phyloP scores from a whole-genome alignment of 257 asterid genomes.

The Datura wrightii region DNA sequence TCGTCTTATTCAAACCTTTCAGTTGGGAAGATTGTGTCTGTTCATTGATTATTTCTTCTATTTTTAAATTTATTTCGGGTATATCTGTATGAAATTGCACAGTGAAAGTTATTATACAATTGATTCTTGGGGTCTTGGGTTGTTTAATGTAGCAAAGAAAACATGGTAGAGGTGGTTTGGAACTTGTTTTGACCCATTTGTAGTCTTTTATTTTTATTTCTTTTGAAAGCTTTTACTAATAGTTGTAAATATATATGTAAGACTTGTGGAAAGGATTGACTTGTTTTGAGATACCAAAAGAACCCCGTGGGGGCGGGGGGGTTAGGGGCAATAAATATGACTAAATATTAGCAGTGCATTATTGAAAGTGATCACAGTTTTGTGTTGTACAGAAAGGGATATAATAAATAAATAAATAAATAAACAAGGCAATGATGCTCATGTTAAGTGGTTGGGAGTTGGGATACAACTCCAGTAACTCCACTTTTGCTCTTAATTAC shows the following conservation, averaged over 20 bases:
- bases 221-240: neutral
- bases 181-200: conserved; percentile 17
- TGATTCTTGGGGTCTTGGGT: neutral
- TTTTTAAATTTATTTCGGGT: neutral
- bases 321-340: conserved; percentile 14
- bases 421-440: neutral
- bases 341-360: neutral
- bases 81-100: neutral
- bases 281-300: conserved; percentile 18
- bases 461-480: neutral
- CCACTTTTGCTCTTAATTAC: neutral
- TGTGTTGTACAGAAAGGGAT: conserved; percentile 25
- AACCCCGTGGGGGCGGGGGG: conserved; percentile 11
- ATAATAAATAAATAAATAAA: neutral
- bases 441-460: conserved; percentile 35
- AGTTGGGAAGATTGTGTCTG: neutral
- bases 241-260: neutral
- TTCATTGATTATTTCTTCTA: neutral
- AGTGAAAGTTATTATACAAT: neutral
- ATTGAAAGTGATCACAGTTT: conserved; percentile 21
- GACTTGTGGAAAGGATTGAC: neutral
- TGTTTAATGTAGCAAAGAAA: conserved; percentile 12
- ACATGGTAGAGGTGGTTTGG: neutral
- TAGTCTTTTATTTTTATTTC: no score
- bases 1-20: neutral